A percentile compares a stretch with the other conserved stretches of the same genome.
These are phyloP conservation scores for Talaromyces adpressus DNA, from an alignment of 495 filamentous ascomycete genomes.

Conservation along the genomic window DNA sequence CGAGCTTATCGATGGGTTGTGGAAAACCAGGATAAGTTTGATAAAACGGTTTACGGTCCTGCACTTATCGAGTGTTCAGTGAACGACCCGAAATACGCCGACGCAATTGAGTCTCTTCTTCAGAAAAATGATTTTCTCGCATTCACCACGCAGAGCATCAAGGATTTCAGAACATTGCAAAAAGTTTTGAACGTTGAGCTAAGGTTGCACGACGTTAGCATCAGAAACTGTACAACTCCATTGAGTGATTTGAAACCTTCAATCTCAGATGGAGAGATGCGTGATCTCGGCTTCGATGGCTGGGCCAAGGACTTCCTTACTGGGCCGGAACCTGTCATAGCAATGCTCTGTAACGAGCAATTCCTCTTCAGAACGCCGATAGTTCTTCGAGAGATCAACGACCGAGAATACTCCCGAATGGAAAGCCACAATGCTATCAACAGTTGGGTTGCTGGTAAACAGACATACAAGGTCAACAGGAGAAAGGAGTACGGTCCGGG, in stretches of 20 bases:
- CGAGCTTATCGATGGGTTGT: conserved; percentile 76
- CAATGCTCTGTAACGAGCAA: conserved; percentile 71
- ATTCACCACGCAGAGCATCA: conserved; percentile 66
- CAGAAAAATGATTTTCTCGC: conserved; percentile 54
- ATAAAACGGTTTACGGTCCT: conserved; percentile 78
- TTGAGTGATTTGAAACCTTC: conserved; percentile 47
- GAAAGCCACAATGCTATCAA: conserved; percentile 38
- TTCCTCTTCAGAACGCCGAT: conserved; percentile 62
- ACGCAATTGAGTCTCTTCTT: conserved; percentile 68
- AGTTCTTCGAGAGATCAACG: conserved; percentile 50
- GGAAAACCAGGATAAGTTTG: conserved; percentile 61
- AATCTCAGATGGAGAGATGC: conserved; percentile 47
- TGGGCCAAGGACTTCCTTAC: conserved; percentile 71
- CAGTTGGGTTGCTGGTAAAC: conserved; percentile 57
- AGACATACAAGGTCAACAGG: conserved; percentile 50
- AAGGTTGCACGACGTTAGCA: conserved; percentile 56
- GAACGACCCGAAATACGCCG: conserved; percentile 64
- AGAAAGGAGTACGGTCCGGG: conserved; percentile 67
- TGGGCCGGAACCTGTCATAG: conserved; percentile 77
- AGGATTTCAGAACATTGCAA: conserved; percentile 66
- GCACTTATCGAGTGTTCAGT: conserved; percentile 76
- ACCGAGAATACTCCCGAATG: conserved; percentile 56
- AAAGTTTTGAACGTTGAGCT: conserved; percentile 33
- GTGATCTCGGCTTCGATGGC: conserved; percentile 61
- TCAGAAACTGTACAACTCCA: conserved; percentile 47